Evolutionary conservation across 768 basidiomycete species (phyloP), one percentile per base, ranked within the genome.

Genomic region (Leucocoprinus leucothites): DNA sequence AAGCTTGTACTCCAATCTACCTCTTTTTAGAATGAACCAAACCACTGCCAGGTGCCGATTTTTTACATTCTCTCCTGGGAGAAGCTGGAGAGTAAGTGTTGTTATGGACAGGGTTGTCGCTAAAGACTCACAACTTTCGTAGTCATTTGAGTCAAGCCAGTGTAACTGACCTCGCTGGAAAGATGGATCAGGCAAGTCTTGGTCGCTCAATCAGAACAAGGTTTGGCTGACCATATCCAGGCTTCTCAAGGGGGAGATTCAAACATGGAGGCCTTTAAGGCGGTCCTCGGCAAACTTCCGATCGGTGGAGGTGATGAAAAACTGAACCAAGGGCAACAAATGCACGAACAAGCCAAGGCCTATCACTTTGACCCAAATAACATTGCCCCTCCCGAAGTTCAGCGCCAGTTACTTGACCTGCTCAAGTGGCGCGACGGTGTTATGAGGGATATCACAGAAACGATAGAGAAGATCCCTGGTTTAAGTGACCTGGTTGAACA

Each of bases 391-490:
- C 81, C 84, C 36, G 82, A 87, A 58, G 79, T 88, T 16, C 84
- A 84, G 60, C 65, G 73, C 38, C 74, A 79, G 49, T 67, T 88
- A 3, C 72, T 81, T 64, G 71, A 79, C 48, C 67, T 87, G 19
- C 68, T 89, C 35, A 78, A 74, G 53, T 89, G 86, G 82, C 78
- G 82, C 38, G 88, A 89, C 62, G 72, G 70, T 21, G 70, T 88
- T 42, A 81, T 80, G 68, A 68, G 77, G 38, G 75, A 77, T 44
- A 70, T 85, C 7, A 64, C 75, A 14, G 72, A 76, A 62, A 80
- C 75, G 65, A 84, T 89, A 35, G 82, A 85, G 60, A 80, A 81
- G 74, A 77, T 89, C 21, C 87, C 87, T 16, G 86, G 86, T 1
- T 69, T 88, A 19, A 64, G 66, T 26, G 67, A 75, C 18, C 67